phyloP scores from a whole-genome alignment of 768 basidiomycete genomes.

The Pulveroboletus sp. region DNA sequence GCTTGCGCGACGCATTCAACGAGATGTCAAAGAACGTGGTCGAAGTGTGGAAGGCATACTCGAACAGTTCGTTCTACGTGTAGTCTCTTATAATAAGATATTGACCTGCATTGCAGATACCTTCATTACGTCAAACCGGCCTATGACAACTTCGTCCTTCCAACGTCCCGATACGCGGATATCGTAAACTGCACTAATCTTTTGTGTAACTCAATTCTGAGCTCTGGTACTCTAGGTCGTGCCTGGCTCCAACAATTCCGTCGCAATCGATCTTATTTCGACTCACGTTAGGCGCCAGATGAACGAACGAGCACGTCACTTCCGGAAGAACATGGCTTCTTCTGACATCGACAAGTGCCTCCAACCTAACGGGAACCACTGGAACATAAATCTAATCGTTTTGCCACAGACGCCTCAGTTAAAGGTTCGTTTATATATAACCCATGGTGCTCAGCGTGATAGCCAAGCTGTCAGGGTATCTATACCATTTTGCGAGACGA shows the following conservation, averaged over 20 bases:
- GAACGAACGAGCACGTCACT: constrained; percentile 67
- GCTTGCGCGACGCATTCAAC: constrained; percentile 86
- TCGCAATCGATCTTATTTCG: constrained; percentile 90
- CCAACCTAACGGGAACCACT: constrained; percentile 34
- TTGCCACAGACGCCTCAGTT: constrained; percentile 80
- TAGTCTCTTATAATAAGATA: background rate
- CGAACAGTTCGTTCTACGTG: constrained; percentile 59
- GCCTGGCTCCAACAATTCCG: constrained; percentile 84
- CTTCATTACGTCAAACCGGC: constrained; percentile 93
- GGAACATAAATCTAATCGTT: constrained; percentile 56
- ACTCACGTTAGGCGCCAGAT: constrained; percentile 87
- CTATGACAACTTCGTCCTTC: constrained; percentile 90
- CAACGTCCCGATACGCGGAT: constrained; percentile 83
- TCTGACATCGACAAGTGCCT: constrained; percentile 37
- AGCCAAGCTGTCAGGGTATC: constrained; percentile 67
- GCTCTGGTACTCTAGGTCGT: constrained; percentile 64
- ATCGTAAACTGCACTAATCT: constrained; percentile 49
- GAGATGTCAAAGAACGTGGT: constrained; percentile 87
- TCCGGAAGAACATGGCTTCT: constrained; percentile 71
- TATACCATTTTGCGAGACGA: constrained; percentile 80
- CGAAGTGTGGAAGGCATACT: constrained; percentile 82
- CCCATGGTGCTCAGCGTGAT: background rate
- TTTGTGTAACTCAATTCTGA: background rate
- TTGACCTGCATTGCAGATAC: constrained; percentile 50
- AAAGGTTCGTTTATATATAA: constrained; percentile 42